Conservation (phyloP, 2,329 filamentous ascomycete genomes). For the Curvularia sp. region DNA sequence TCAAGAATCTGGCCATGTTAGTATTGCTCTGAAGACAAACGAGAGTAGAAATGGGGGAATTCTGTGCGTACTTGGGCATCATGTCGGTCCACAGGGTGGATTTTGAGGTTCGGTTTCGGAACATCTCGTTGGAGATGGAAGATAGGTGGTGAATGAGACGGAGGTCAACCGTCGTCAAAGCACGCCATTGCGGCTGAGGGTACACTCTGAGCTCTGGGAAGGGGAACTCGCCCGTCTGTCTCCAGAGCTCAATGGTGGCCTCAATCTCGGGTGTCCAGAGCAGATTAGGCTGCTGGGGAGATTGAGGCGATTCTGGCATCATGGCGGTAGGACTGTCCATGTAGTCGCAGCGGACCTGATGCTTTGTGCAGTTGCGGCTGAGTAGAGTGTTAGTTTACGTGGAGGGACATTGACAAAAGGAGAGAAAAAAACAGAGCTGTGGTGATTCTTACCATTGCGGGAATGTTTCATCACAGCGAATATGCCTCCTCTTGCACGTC, state of each 20-base stretch:
- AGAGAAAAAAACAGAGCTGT: too few species aligned
- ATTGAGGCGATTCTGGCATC: conserved; percentile 59
- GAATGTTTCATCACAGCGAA: conserved; percentile 96
- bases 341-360: conserved; percentile 98
- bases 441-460: conserved; percentile 80
- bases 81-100: conserved; percentile 93
- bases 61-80: conserved; percentile 79
- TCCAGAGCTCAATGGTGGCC: conserved; percentile 80
- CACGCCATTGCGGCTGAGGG: conserved; percentile 74
- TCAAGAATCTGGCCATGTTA: conserved; percentile 70
- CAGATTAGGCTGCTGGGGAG: conserved; percentile 66
- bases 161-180: conserved; percentile 78
- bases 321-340: conserved; percentile 81
- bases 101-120: conserved; percentile 75
- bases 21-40: conserved; percentile 23
- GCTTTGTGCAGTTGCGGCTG: conserved; percentile 97
- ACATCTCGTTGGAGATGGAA: conserved; percentile 82
- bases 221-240: conserved; percentile 81
- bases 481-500: conserved; percentile 96
- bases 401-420: neutral
- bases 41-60: conserved; percentile 12
- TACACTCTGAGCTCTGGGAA: conserved; percentile 82
- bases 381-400: conserved; percentile 26
- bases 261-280: conserved; percentile 89
- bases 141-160: conserved; percentile 91